Percentiles rank a stretch among this genome's conserved stretches.
These are phyloP conservation scores for Trypanosomatidae sp. DNA, from an alignment of 208 protist genomes.

Conservation along the genomic window DNA sequence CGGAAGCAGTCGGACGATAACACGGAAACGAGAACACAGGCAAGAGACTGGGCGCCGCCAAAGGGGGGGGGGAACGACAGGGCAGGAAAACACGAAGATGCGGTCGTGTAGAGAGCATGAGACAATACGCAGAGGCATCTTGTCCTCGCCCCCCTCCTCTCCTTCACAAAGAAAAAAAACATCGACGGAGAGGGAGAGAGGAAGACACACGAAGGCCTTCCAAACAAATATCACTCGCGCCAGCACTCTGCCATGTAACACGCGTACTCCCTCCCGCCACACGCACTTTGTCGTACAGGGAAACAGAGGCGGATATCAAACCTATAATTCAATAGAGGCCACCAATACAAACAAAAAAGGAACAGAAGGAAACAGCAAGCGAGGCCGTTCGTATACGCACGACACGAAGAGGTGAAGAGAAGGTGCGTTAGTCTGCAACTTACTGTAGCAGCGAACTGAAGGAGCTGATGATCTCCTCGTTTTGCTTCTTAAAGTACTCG, in stretches of 20 bases:
- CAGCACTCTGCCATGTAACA: no score
- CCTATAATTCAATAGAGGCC: background rate
- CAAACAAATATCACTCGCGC: background rate
- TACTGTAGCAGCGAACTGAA: slow-evolving; percentile 88
- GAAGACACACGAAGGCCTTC: no score
- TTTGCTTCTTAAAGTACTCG: slow-evolving; percentile 89
- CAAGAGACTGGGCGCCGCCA: background rate
- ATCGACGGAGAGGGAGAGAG: background rate
- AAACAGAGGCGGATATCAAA: background rate
- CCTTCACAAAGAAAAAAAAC: background rate
- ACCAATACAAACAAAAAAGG: background rate
- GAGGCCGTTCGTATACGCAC: background rate
- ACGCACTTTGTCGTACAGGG: no score
- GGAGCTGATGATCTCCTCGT: slow-evolving; percentile 85
- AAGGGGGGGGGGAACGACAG: background rate
- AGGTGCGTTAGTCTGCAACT: background rate
- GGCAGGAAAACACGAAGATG: background rate
- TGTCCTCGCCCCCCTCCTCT: background rate
- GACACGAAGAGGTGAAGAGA: background rate
- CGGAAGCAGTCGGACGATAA: background rate
- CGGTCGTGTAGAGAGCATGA: background rate
- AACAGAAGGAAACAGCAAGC: background rate
- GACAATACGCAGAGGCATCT: background rate
- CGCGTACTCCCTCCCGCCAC: background rate
- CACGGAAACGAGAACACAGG: background rate